Base-by-base conservation (phyloP, 495 filamentous ascomycete species). In the Corynascus novoguineensis region DNA sequence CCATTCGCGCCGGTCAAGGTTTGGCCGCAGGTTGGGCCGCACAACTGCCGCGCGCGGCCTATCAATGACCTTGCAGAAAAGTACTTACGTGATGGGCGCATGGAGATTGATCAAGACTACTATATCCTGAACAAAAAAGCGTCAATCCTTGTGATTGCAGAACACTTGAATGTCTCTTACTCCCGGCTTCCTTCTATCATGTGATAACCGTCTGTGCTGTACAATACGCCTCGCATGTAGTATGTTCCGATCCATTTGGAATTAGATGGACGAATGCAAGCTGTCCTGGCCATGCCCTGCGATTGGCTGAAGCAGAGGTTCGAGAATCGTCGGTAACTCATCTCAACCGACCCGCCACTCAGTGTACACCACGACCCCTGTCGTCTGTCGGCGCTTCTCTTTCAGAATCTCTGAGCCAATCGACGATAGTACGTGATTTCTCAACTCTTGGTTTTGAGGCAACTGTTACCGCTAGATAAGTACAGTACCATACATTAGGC, bases 1-100 rank as follows among this genome's bases (percentile, higher is more conserved):
- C n/a, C n/a, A n/a, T n/a, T n/a, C n/a, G n/a, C n/a, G n/a, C n/a
- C n/a, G n/a, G n/a, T 57, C 57, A 63, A 65, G 60, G 60, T 65
- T 65, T 57, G 65, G 65, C 56, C 60, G 65, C 65, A 67, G 54
- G 28, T 57, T 44, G 42, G 64, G 64, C 61, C 64, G 64, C 57
- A 12, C 53, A 50, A 45, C 51, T 25, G 35, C 29, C 50, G 37
- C 50, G 50, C 37, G 7, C 44, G 29, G 17, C 24, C 24, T 21
- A 19, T 19, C n/a, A n/a, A 38, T 38, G 40, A 21, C 40, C 14
- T 32, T 48, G 46, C 4, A 19, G 17, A 29, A 44, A n/a, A n/a
- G 19, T 21, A 2, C 10, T 14, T 3, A 11, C 21, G 40, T 44
- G 24, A 21, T 9, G 11, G 5, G 15, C 21, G 15, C 14, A 15